Evolutionary conservation across 306 rosid species (phyloP).

Genomic region (Vicia faba): DNA sequence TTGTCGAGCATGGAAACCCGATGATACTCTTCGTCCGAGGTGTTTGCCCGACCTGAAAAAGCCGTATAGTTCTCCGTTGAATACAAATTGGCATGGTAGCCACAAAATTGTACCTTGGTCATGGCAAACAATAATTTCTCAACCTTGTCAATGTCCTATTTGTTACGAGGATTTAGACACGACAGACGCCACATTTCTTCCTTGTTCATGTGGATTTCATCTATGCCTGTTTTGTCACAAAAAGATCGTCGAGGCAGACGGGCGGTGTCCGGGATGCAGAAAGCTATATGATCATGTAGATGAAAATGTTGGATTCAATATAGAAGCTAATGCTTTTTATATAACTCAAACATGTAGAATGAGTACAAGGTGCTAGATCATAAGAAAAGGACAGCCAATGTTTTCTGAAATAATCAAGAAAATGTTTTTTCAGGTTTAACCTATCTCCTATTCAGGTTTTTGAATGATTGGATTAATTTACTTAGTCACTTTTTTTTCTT

Average conservation of each 20-base stretch:
- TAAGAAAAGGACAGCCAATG: conserved; percentile 34
- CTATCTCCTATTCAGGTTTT: no score
- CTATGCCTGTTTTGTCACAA: conserved; percentile 68
- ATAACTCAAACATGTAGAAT: conserved; percentile 44
- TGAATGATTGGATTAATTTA: no score
- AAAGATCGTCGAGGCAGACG: conserved; percentile 59
- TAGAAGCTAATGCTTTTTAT: conserved; percentile 45
- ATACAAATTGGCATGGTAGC: conserved; percentile 47
- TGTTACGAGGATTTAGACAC: conserved; percentile 68
- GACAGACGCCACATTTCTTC: conserved; percentile 59
- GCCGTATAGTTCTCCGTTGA: conserved; percentile 40
- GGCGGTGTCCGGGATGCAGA: conserved; percentile 64
- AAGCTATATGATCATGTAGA: conserved; percentile 52
- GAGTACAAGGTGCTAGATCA: conserved; percentile 42
- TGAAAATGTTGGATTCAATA: conserved; percentile 37
- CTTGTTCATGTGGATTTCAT: conserved; percentile 63
- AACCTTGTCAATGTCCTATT: conserved; percentile 54
- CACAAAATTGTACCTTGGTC: conserved; percentile 42
- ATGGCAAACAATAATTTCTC: conserved; percentile 50
- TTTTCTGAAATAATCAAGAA: conserved; percentile 35
- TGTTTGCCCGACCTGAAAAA: conserved; percentile 53
- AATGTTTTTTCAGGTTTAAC: conserved; percentile 2
- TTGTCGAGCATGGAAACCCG: conserved; percentile 56
- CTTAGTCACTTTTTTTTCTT: no score
- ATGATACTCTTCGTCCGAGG: conserved; percentile 58